phyloP scores from a whole-genome alignment of 805 yeast genomes.

The Candida quercuum region DNA sequence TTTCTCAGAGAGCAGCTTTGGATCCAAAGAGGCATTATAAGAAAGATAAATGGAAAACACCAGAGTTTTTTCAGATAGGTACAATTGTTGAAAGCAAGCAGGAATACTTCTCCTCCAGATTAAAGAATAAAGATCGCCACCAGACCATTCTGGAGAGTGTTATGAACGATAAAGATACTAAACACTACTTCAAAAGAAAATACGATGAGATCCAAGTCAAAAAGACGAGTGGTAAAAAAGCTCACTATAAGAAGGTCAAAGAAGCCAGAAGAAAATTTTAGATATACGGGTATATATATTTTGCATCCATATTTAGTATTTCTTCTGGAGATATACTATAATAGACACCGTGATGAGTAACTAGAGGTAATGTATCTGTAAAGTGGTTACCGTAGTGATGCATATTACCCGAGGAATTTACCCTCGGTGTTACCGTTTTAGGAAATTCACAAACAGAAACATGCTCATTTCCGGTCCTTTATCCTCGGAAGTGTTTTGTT shows the following conservation, averaged over 20 bases:
- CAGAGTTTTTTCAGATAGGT: slow-evolving; percentile 83
- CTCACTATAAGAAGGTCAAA: slow-evolving; percentile 57
- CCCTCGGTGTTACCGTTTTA: neutral
- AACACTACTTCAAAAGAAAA: slow-evolving; percentile 78
- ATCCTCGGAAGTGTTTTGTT: slow-evolving; percentile 1
- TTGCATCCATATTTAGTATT: too few relatives aligned
- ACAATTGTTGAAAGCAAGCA: slow-evolving; percentile 79
- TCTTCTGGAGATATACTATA: neutral
- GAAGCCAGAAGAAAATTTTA: slow-evolving; percentile 50
- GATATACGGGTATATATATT: neutral
- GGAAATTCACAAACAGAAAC: slow-evolving; percentile 2
- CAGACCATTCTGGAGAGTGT: slow-evolving; percentile 77
- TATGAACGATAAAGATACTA: slow-evolving; percentile 63
- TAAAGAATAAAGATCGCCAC: slow-evolving; percentile 69
- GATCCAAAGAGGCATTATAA: slow-evolving; percentile 96
- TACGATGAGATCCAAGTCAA: slow-evolving; percentile 72
- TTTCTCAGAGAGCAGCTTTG: slow-evolving; percentile 83
- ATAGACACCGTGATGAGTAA: too few relatives aligned
- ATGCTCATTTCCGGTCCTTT: neutral
- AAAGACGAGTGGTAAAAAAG: slow-evolving; percentile 59
- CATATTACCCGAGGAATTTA: neutral
- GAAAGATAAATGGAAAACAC: slow-evolving; percentile 72
- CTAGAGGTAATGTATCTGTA: too few relatives aligned
- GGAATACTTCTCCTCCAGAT: slow-evolving; percentile 65
- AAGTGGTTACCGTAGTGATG: neutral